Conservation (phyloP, 83 land plant genomes). For the Thuja plicata region DNA sequence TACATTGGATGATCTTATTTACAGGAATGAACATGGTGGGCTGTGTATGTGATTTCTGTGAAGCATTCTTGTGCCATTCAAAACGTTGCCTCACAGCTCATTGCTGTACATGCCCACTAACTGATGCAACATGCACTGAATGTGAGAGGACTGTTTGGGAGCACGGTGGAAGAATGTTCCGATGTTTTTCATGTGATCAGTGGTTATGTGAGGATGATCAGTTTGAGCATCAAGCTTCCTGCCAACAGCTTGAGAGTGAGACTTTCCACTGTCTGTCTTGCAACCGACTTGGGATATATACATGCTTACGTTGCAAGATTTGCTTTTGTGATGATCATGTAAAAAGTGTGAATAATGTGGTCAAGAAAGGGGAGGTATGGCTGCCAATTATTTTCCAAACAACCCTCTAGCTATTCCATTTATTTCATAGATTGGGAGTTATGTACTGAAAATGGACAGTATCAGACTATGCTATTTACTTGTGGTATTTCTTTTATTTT, state of each 20-base stretch:
- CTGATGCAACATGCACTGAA: conserved; percentile 44
- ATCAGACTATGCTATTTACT: neutral
- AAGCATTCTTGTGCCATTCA: conserved; percentile 50
- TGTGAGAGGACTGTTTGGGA: conserved; percentile 47
- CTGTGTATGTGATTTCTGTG: conserved; percentile 43
- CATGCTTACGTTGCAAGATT: conserved; percentile 47
- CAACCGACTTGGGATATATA: conserved; percentile 42
- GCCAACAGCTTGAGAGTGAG: conserved; percentile 48
- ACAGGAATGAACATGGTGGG: conserved; percentile 49
- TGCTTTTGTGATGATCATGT: conserved; percentile 57
- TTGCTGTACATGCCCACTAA: conserved; percentile 39
- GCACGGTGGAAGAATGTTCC: conserved; percentile 45
- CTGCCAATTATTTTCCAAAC: neutral
- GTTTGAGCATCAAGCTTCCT: conserved; percentile 53
- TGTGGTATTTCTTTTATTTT: neutral
- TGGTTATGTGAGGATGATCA: conserved; percentile 55
- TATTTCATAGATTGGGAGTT: neutral
- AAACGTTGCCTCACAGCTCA: conserved; percentile 39
- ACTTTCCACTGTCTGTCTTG: conserved; percentile 50
- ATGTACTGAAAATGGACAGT: neutral
- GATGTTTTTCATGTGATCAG: conserved; percentile 50
- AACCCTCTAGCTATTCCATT: neutral
- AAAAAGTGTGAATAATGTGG: conserved; percentile 33
- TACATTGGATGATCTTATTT: conserved; percentile 1
- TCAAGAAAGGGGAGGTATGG: conserved; percentile 40